phyloP scores from a whole-genome alignment of 768 basidiomycete species.

The Gyrodon lividus region DNA sequence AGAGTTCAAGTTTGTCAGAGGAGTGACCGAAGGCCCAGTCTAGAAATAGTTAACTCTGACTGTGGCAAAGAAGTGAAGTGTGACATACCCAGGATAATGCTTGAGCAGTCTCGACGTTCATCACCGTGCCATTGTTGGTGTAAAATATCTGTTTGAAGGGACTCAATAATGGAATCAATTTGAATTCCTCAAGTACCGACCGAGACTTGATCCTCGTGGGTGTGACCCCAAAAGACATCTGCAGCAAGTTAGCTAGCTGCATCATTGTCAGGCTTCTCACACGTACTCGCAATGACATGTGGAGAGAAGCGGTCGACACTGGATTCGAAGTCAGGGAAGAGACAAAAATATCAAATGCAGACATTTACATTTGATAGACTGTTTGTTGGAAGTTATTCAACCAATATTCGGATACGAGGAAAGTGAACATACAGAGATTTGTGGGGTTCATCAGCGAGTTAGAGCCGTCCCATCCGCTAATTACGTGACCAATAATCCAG shows the following conservation, averaged over 20 bases:
- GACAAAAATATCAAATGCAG: neutral
- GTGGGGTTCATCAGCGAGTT: slow-evolving; percentile 65
- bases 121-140: slow-evolving; percentile 64
- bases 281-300: slow-evolving; percentile 72
- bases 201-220: slow-evolving; percentile 70
- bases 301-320: slow-evolving; percentile 79
- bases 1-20: slow-evolving; percentile 68
- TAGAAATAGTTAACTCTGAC: slow-evolving; percentile 25
- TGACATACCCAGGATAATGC: slow-evolving; percentile 49
- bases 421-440: slow-evolving; percentile 56
- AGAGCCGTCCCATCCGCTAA: slow-evolving; percentile 69
- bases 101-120: slow-evolving; percentile 54
- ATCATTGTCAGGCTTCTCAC: neutral
- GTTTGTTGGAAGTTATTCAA: slow-evolving; percentile 1
- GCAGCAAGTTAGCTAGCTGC: slow-evolving; percentile 10
- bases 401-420: neutral
- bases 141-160: slow-evolving; percentile 57
- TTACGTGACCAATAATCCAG: slow-evolving; percentile 58
- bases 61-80: slow-evolving; percentile 3
- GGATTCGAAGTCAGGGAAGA: slow-evolving; percentile 1
- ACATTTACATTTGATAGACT: slow-evolving; percentile 50
- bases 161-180: neutral
- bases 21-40: slow-evolving; percentile 71
- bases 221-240: slow-evolving; percentile 80
- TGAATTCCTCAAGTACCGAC: slow-evolving; percentile 34